These are phyloP conservation scores for Venturia asperata DNA, from an alignment of 2,329 filamentous ascomycete genomes.

Conservation along the genomic window DNA sequence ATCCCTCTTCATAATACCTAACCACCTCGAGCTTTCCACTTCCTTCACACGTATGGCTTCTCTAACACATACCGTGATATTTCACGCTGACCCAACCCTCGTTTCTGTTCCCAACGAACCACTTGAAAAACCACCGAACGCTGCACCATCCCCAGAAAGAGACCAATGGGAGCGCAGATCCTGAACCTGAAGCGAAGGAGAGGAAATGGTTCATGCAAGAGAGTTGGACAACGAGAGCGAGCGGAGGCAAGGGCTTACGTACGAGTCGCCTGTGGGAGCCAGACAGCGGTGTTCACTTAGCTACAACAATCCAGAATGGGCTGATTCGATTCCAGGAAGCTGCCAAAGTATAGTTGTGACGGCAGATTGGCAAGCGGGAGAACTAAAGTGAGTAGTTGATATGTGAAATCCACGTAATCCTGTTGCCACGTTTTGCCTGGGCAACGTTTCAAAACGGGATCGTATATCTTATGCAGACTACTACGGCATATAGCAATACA, in stretches of 20 bases:
- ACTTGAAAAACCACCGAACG: conserved; percentile 22
- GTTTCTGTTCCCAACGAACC: conserved; percentile 21
- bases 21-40: conserved; percentile 23
- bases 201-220: conserved; percentile 25
- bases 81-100: conserved; percentile 28
- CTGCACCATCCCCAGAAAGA: conserved; percentile 22
- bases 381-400: no score
- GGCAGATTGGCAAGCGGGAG: no score
- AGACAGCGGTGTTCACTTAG: conserved; percentile 27
- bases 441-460: no score
- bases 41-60: conserved; percentile 29
- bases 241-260: conserved; percentile 28
- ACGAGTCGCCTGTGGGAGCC: conserved; percentile 29
- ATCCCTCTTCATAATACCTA: conserved; percentile 10
- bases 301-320: conserved; percentile 32
- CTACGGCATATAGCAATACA: background rate
- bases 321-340: conserved; percentile 25
- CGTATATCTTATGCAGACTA: background rate
- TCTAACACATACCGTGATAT: conserved; percentile 30
- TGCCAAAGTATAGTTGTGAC: background rate
- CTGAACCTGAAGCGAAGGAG: conserved; percentile 18
- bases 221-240: conserved; percentile 30
- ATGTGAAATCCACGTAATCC: no score
- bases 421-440: no score
- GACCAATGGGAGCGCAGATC: background rate